Base-by-base conservation (phyloP, 1,284 basidiomycete species). In the Trichosporon sp. region DNA sequence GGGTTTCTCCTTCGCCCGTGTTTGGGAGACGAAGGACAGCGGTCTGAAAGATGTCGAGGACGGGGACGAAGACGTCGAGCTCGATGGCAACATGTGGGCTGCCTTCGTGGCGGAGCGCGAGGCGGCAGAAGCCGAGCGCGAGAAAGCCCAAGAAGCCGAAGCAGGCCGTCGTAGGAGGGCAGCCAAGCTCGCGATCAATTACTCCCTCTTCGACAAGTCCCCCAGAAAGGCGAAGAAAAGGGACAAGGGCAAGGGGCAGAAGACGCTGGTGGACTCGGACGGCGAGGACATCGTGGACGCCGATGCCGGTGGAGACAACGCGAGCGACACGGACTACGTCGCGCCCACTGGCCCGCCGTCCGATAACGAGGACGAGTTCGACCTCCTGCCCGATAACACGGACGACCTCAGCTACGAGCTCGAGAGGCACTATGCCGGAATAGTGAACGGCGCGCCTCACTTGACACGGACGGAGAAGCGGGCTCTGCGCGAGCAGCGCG, bases 11-110 rank as follows among this genome's bases (percentile, higher is more conserved):
- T 95, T 95, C 79, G 92, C 93, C 2, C 94, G 94, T 79, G 88
- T 96, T 61, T 95, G 93, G 93, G 89, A 92, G 11, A 89, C 91
- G 31, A 89, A 91, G 69, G 90, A 90, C 78, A 90, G 91, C 68
- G 78, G 84, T 2, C 79, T 93, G 43, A 88, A 90, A 78, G 91
- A 93, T 16, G 83, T 92, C 38, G 86, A 84, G 21, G 90, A 90
- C 3, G 73, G 78, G 0, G 78, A 79, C 5, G 85, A 85, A 12
- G 77, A 80, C 10, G 71, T 79, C 10, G 89, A 89, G 66, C 87
- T 70, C 16, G 74, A 74, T 63, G 67, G 71, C 59, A 91, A 92
- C 80, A 91, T 91, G 35, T 96, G 93, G 93, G 87, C 90, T 5
- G 46, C 68, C 14, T 78, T 85, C 10, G 68, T 84, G 40, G 76